Evolutionary conservation across 1,284 basidiomycete genomes (phyloP), one percentile per base, ranked within the genome.

Genomic region (Singerocomus inundabilis): DNA sequence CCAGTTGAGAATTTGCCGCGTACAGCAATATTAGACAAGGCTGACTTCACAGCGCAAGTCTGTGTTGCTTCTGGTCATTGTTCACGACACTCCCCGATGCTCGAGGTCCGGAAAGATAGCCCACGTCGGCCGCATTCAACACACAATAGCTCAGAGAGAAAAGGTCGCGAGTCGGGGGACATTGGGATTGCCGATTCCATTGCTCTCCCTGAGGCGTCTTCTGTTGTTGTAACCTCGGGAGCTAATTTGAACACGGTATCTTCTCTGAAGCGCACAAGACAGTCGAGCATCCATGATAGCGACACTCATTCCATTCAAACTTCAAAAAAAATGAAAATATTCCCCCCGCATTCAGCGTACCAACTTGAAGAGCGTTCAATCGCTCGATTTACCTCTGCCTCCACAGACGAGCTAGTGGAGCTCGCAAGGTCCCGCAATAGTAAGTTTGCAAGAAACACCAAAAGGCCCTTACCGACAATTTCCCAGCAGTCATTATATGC

Each of bases 81-180:
- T 28, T 24, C 28, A 21, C 18, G 16, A n/a, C 26, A 5, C 40
- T 52, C 18, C 8, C 21, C 24, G 41, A 83, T 84, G 81, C 66
- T 82, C 54, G 79, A 76, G 44, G 64, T 75, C 48, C 79, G 79
- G 76, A 80, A 76, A 61, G 68, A 78, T 44, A 73, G 75, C 44
- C 80, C 78, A 26, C 30, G 30, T 26, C 48, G 44, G 39, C 40
- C 52, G 38, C 57, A 54, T 30, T 47, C 54, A 11, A 15, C 31
- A 10, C 28, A 25, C 15, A 32, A 12, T 16, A 29, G 16, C 28
- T 30, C 42, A 28, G 16, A 3, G 31, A 36, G 21, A 21, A 21
- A 44, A 44, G 25, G 61, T 49, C 49, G 57, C 52, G 60, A 57
- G 51, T 57, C 55, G 62, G 66, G 64, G 69, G 67, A 64, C 61